Base-by-base conservation (phyloP, 805 yeast species). In the Blastobotrys peoriensis region DNA sequence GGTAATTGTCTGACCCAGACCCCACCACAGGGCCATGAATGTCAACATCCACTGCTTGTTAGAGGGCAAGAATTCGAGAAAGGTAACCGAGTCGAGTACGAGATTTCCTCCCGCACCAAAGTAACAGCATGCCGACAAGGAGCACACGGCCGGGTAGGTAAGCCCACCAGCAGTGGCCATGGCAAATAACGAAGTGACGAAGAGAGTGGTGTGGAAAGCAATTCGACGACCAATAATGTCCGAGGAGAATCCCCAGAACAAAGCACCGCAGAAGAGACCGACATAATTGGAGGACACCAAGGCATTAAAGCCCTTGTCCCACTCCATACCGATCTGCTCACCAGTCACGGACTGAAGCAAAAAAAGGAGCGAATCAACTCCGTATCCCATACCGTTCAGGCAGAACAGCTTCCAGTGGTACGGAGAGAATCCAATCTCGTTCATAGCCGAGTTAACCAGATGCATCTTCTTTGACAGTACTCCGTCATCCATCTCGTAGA, bases 391-490 rank as follows among this genome's bases (percentile, higher is more conserved):
- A 5, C 81, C 82, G 22, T 76, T 76, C 17, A 76, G 56, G 48
- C 68, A 65, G 55, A 76, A 75, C 9, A 74, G 58, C 54, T 72
- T 68, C 44, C 67, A 62, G 48, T 76, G 81, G 51, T 71, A 74
- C 68, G 74, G 69, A 1, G 83, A 77, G 61, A 78, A 75, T 0
- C 83, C 83, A 43, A 78, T 75, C 52, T 78, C 79, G 54, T 78
- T 81, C 45, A 78, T 65, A 15, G 83, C 79, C 46, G 74, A 60
- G 57, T 76, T 75, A 40, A 76, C 62, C 6, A 76, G 57, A 17
- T 38, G 20, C 44, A 46, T 49, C 39, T 49, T 49, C 25, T 35
- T 46, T 27, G 45, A 9, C 30, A 49, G 43, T 15, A 45, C 48
- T 15, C 35, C 44, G 33, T 49, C 53, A n/a, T 33, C 43, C 30